phyloP scores from a whole-genome alignment of 306 rosid species.

The Citrullus amarus region DNA sequence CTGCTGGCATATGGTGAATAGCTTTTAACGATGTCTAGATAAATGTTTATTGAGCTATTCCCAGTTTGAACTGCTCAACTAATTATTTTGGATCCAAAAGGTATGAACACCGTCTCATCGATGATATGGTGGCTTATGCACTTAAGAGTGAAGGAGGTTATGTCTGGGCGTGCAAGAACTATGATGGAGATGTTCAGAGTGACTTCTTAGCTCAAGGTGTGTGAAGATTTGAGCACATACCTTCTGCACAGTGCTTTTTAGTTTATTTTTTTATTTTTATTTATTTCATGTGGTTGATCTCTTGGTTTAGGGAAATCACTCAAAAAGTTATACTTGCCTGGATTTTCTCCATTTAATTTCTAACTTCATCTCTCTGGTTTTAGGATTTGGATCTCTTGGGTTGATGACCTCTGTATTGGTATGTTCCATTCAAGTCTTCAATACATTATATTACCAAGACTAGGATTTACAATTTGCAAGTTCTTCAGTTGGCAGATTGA shows the following conservation, averaged over 20 bases:
- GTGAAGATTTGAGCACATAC: slow-evolving; percentile 8
- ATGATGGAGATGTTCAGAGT: slow-evolving; percentile 98
- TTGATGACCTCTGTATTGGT: slow-evolving; percentile 99
- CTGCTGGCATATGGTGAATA: slow-evolving; percentile 91
- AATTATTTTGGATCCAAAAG: slow-evolving; percentile 30
- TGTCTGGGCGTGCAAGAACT: slow-evolving; percentile 99
- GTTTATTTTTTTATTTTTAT: background rate
- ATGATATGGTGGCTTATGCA: slow-evolving; percentile 99
- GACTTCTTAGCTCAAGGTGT: slow-evolving; percentile 98
- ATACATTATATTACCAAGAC: background rate
- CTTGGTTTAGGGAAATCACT: background rate
- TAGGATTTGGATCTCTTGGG: slow-evolving; percentile 97
- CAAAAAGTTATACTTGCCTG: background rate
- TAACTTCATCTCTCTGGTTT: slow-evolving; percentile 15
- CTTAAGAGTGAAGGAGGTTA: slow-evolving; percentile 97
- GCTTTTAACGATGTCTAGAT: background rate
- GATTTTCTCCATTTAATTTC: slow-evolving; percentile 2
- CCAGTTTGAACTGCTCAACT: slow-evolving; percentile 7
- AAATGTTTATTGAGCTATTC: background rate
- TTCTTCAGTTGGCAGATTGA: background rate
- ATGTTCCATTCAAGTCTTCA: slow-evolving; percentile 13
- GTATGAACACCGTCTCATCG: slow-evolving; percentile 98
- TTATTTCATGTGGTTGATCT: background rate
- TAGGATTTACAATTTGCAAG: background rate
- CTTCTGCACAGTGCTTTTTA: background rate